Evolutionary conservation across 441 rosid species (phyloP).

Genomic region (Metrosideros polymorpha): DNA sequence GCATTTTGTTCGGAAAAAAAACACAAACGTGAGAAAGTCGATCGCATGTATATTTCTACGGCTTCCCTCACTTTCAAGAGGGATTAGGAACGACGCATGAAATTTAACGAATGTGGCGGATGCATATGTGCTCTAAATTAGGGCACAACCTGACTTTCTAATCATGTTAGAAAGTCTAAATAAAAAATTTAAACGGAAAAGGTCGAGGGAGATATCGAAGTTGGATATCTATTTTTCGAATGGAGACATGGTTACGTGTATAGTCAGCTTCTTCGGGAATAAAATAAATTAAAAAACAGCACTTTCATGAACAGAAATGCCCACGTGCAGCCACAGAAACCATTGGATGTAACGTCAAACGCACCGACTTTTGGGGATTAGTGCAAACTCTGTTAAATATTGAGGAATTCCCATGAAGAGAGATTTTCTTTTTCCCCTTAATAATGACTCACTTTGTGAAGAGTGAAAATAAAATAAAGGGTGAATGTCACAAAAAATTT

Average conservation of each 20-base stretch:
- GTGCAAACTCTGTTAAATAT: neutral
- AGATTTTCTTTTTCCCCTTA: neutral
- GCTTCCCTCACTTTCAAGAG: fast-evolving
- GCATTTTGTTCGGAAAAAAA: no score
- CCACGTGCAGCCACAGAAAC: neutral
- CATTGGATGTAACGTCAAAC: neutral
- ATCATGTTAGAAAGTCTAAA: no score
- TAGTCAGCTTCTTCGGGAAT: no score
- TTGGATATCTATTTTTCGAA: no score
- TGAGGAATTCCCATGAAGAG: neutral
- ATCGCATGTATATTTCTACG: neutral
- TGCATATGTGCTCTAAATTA: neutral
- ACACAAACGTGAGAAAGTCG: neutral
- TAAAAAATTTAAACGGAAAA: no score
- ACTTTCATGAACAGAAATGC: neutral
- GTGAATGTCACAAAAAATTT: no score
- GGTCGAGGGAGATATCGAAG: no score
- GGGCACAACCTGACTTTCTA: no score
- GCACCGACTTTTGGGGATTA: neutral
- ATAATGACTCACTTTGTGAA: neutral
- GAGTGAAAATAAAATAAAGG: neutral
- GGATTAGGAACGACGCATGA: neutral
- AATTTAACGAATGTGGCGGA: fast-evolving
- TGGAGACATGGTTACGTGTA: no score
- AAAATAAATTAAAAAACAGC: neutral